Base-by-base conservation (phyloP, 2,329 filamentous ascomycete species). In the Aspergillus fijiensis region DNA sequence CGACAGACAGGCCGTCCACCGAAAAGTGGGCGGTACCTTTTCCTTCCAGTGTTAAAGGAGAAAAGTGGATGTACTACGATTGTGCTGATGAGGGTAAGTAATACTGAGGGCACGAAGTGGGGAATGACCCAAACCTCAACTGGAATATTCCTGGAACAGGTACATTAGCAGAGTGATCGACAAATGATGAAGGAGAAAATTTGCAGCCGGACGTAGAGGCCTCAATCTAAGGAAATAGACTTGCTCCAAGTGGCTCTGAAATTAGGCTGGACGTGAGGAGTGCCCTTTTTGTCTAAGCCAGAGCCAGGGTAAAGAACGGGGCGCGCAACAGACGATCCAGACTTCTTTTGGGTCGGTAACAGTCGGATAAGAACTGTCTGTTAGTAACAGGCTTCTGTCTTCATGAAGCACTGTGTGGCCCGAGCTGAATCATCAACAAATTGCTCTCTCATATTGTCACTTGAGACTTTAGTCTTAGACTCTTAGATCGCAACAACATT, bases 91-190 rank as follows among this genome's bases (percentile, higher is more conserved):
- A 45, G 39, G 16, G 39, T 45, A 42, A n/a, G 59, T 58, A 62
- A 63, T 60, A 51, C 60, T 45, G 39, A 45, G 39, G 16, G 39
- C 39, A 45, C 63, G 57, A 64, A 62, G 62, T 64, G 64, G 64
- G 55, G 61, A 65, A 49, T 25, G 53, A 58, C 63, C 50, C 53
- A 60, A 57, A 64, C 52, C 52, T 47, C 55, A 58, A 59, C 58
- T 58, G 49, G 59, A 63, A 60, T 49, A 60, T 63, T 63, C 57
- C 58, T 58, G 60, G 55, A 61, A 58, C 51, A 59, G 59, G 60
- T 55, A 59, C 60, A 59, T 63, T 57, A 57, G 56, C 55, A 39
- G 49, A 60, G 51, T 61, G 62, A 65, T 65, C 62, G 57, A 60
- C 61, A 60, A 66, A 65, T 61, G 56, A 62, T 51, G 39, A 57